Evolutionary conservation across 257 asterid genomes (phyloP), one percentile per base, ranked within the genome.

Genomic region (Ligustrum vulgare): DNA sequence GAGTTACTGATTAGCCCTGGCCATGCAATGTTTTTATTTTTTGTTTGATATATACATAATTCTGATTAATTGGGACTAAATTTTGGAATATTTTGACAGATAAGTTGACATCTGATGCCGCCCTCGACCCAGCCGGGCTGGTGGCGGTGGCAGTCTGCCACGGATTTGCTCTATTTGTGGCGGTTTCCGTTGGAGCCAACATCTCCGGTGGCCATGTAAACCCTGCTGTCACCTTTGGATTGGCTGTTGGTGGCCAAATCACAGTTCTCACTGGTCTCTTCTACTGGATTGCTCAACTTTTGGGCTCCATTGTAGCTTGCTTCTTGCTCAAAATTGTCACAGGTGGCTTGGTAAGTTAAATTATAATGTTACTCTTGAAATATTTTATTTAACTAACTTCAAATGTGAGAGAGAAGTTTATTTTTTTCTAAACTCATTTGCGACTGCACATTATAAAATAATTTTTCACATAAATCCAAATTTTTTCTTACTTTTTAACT

Each of bases 181-280:
- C 96, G 13, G 91, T 89, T 32, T 22, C 91, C 1, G 75, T 88
- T 37, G 96, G 83, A 3, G 93, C 96, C 75, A 89, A 89, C 86
- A 84, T 86, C 81, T 89, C 96, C 80, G 93, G 96, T 41, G 96
- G 96, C 71, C 95, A 89, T 64, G 91, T 89, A 60, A 89, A 89
- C 81, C 95, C 95, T 13, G 95, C 91, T 22, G 96, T 89, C 75
- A 89, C 93, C 69, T 89, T 89, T 47, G 96, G 96, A 0, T 68
- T 89, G 79, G 91, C 93, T 34, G 84, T 88, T 3, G 96, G 96
- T 6, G 96, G 96, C 31, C 95, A 88, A 80, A 89, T 89, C 78
- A 86, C 96, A 23, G 45, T 89, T 70, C 85, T 89, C 65, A 89
- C 91, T 71, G 89, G 93, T 6, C 16, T 88, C 25, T 80, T 89